Base-by-base conservation (phyloP, 2,329 filamentous ascomycete genomes). In the Nemania sp. region DNA sequence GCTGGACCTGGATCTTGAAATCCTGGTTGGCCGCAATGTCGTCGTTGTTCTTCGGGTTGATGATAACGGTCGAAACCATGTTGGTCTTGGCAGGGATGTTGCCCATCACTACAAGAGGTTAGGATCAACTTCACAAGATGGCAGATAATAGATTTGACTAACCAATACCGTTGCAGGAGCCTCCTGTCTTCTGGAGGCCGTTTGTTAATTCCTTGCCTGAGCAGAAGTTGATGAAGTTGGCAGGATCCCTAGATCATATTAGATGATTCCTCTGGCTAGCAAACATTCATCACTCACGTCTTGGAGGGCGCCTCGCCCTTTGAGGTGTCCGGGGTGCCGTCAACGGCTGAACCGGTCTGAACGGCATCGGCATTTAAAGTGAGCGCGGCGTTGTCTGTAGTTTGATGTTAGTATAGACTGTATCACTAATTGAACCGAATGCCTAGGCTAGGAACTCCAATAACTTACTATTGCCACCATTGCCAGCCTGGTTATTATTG, bases 191-290 rank as follows among this genome's bases (percentile, higher is more conserved):
- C 72, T 89, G 86, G 29, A 81, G 74, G 68, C 86, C 87, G 68
- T 89, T 86, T 64, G 86, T 88, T 49, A 86, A 71, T 0, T 77
- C 81, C 71, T 81, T 67, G 47, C 81, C 83, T 4, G 73, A 61
- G 70, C 84, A 87, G 72, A 86, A 85, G 79, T 87, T 87, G 80
- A 87, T 85, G 71, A 87, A 87, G 76, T 87, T 87, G 76, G 78
- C 76, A 17, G 75, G 62, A 66, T 87, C 83, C 64, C 84, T 87
- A 56, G n/a, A 18, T 17, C 1, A 7, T 34, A 57, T 72, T 66
- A 73, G 69, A 53, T 20, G n/a, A 15, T 65, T 37, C 9, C 13
- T 35, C 12, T 15, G 10, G 39, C 11, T 40, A 11, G 20, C 13
- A 4, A 2, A 9, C 25, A 20, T 0, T 25, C 3, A 11, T 56